Evolutionary conservation across 345 rosid genomes (phyloP), one percentile per base, ranked within the genome.

Genomic region (Sisymbrium irio): DNA sequence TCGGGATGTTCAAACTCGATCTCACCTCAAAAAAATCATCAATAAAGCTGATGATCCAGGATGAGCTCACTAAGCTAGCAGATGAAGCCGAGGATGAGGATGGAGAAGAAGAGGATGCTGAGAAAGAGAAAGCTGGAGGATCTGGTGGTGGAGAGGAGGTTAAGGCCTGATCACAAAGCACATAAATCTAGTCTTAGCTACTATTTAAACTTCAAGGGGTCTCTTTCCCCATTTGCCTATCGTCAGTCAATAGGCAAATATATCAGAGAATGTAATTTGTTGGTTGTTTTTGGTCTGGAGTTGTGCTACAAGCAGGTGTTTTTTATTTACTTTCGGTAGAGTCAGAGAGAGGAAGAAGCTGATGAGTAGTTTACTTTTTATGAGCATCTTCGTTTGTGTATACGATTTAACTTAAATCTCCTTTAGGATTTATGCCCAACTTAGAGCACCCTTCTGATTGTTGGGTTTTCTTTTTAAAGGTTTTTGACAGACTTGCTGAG

Each of bases 21-120:
- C 88, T 90, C 42, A 67, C 83, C n/a, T 66, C 81, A 10, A 89
- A 83, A 72, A 93, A 87, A 80, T 76, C 96, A 44, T 79, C 85
- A 3, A 85, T 93, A 79, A 93, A 93, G 85, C 25, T 75, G 49
- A 84, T 91, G 85, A 91, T 93, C 68, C 98, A 91, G 73, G 94
- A 85, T 17, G 98, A 93, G 84, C 98, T 93, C 40, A 85, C 92
- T 9, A 93, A 91, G 82, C 72, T 93, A 76, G 97, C 96, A 4
- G 91, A 89, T 9, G 97, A 85, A 51, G 90, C 72, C 1, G 96
- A 87, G 1, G 87, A 86, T 6, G 96, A 87, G 5, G 91, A 81
- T 0, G 96, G 78, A 18, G 95, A 82, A 4, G 88, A 70, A 1
- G 85, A 83, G n/a, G 81, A 76, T 71, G 93, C 90, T 1, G 97